Conservation (phyloP, 768 basidiomycete genomes). For the Cubamyces lactineus region DNA sequence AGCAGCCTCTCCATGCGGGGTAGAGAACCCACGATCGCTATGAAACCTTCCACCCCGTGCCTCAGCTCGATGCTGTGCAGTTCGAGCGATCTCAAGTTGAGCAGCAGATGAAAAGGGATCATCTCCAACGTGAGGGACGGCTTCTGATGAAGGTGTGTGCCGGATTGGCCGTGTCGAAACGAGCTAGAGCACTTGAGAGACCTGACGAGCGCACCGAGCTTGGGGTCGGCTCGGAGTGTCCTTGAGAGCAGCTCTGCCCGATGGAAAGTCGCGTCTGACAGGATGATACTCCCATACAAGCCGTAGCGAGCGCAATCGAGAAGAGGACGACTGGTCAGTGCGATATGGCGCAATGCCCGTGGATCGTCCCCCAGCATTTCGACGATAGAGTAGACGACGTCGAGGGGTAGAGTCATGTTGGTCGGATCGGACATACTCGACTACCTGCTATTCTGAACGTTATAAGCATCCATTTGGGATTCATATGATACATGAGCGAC, state of each 20-base stretch:
- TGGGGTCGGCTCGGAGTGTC: not conserved
- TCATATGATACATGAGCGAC: no score
- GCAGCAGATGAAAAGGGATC: not conserved
- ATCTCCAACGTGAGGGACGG: not conserved
- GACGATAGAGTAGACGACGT: not conserved
- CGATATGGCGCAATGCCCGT: not conserved
- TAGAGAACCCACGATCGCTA: not conserved
- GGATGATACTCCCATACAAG: not conserved
- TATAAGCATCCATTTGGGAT: no score
- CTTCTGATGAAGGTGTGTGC: not conserved
- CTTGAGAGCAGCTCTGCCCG: not conserved
- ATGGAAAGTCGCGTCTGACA: not conserved
- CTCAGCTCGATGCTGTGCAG: not conserved
- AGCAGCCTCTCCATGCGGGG: not conserved
- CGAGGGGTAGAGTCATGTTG: not conserved
- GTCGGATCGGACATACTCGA: not conserved
- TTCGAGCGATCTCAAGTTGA: not conserved
- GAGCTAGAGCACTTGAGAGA: not conserved
- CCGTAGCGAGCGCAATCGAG: not conserved
- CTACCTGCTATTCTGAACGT: no score
- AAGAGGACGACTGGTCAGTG: not conserved
- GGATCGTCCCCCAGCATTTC: not conserved
- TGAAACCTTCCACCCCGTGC: not conserved
- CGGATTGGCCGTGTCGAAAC: not conserved
- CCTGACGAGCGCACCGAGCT: not conserved